Evolutionary conservation across 2,329 filamentous ascomycete species (phyloP), one percentile per base, ranked within the genome.

Genomic region (Phaeosphaeria sp.): DNA sequence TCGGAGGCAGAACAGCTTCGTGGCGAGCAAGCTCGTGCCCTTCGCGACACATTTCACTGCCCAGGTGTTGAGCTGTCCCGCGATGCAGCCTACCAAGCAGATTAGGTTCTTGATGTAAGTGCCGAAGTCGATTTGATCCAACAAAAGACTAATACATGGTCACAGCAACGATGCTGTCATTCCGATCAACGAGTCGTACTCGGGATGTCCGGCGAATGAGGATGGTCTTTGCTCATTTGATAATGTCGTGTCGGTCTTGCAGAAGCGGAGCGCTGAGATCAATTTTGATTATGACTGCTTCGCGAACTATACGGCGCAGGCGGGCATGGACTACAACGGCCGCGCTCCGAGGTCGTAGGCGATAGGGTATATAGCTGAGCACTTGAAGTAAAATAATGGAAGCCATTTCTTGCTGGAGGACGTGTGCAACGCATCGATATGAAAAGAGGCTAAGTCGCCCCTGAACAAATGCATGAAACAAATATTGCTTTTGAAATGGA

Each of bases 41-140:
- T 73, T 74, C 21, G 71, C 68, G 1, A 74, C 70, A 17, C 70
- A 73, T 30, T 73, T 74, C 33, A 73, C 72, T 0, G 63, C 67
- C 2, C 71, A 73, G 36, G 69, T 72, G 2, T 42, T 74, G n/a
- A 57, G 56, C 33, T 74, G 69, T 33, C 59, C 61, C 18, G 64
- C 60, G 0, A 64, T 53, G 44, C 49, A 59, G 33, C 66, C 64
- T 1, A 66, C 61, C 4, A 74, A 70, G 61, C 71, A 73, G 58
- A 67, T 74, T 8, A 42, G 72, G 3, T 74, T 73, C 30, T 67
- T 74, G 15, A 58, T 74, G 68, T 73, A 61, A 17, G 68, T 65
- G 9, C 13, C n/a, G 13, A 21, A 13, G 15, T 4, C 42, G 4
- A 13, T 18, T 21, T 15, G 9, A 3, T 22, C 18, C 4, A 8